Conservation (phyloP, 495 filamentous ascomycete genomes). For the Daldinia bambusicola region DNA sequence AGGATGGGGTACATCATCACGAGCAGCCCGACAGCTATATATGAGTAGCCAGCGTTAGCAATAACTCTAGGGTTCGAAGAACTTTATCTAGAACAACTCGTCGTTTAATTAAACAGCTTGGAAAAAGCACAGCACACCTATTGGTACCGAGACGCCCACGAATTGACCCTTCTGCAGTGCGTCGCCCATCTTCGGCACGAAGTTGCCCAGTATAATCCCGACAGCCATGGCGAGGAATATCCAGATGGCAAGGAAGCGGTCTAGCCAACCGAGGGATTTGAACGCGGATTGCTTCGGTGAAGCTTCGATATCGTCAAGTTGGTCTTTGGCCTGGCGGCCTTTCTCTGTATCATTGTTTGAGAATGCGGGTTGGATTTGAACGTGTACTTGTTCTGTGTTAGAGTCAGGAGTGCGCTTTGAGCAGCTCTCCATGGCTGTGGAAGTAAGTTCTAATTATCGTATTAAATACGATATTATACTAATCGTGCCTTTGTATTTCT, state of each 20-base stretch:
- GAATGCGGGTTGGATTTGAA: background rate
- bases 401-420: background rate
- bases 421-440: background rate
- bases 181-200: conserved; percentile 69
- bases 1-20: conserved; percentile 97
- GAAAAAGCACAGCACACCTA: conserved; percentile 62
- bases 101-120: too few relatives aligned
- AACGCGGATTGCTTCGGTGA: conserved; percentile 49
- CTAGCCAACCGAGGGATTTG: conserved; percentile 70
- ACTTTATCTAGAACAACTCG: background rate
- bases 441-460: background rate
- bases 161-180: conserved; percentile 78
- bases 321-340: background rate
- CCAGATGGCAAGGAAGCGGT: conserved; percentile 84
- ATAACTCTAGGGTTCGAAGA: too few relatives aligned
- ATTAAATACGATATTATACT: background rate
- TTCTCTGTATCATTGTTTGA: background rate
- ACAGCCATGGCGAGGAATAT: conserved; percentile 86
- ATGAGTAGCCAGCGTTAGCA: too few relatives aligned
- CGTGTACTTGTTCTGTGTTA: conserved; percentile 1
- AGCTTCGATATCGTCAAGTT: background rate
- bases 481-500: background rate
- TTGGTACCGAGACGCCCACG: conserved; percentile 78
- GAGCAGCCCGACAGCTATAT: conserved; percentile 77
- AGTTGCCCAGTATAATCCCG: conserved; percentile 83